These are phyloP conservation scores for Trichoderma sp. DNA, from an alignment of 2,329 filamentous ascomycete genomes.

Conservation along the genomic window DNA sequence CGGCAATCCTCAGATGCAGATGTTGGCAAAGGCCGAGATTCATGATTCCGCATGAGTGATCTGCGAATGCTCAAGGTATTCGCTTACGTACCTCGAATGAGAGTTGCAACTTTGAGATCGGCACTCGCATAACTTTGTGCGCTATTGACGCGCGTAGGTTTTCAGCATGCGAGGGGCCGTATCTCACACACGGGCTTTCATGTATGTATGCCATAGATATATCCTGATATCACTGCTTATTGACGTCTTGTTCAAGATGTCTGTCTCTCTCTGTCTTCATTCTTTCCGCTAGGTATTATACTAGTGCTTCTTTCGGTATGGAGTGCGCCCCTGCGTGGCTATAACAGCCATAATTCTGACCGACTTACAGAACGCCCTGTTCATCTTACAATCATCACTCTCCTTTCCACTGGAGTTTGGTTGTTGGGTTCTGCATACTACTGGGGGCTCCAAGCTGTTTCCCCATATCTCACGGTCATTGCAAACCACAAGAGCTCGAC, in stretches of 20 bases:
- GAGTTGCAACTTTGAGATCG: neutral
- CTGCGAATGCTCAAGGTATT: neutral
- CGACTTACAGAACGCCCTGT: slow-evolving; percentile 33
- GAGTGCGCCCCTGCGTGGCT: neutral
- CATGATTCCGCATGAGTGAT: neutral
- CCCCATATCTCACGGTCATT: neutral
- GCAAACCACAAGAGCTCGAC: neutral
- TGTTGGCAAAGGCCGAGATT: neutral
- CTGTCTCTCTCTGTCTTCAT: slow-evolving; percentile 36
- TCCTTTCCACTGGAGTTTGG: neutral
- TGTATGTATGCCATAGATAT: neutral
- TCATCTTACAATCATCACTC: slow-evolving; percentile 34
- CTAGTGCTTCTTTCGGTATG: slow-evolving; percentile 39
- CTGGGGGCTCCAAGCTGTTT: neutral
- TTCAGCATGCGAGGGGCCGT: neutral
- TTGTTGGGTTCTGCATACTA: neutral
- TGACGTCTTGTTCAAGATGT: slow-evolving; percentile 7
- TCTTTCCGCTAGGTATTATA: slow-evolving; percentile 35
- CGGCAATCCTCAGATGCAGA: neutral
- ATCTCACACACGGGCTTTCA: neutral
- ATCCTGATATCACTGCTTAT: neutral
- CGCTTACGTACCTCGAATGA: neutral
- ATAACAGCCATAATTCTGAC: neutral
- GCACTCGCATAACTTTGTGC: neutral
- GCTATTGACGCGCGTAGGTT: neutral